Base-by-base conservation (phyloP, 176 grass and related monocot species). In the Metroxylon sagu region DNA sequence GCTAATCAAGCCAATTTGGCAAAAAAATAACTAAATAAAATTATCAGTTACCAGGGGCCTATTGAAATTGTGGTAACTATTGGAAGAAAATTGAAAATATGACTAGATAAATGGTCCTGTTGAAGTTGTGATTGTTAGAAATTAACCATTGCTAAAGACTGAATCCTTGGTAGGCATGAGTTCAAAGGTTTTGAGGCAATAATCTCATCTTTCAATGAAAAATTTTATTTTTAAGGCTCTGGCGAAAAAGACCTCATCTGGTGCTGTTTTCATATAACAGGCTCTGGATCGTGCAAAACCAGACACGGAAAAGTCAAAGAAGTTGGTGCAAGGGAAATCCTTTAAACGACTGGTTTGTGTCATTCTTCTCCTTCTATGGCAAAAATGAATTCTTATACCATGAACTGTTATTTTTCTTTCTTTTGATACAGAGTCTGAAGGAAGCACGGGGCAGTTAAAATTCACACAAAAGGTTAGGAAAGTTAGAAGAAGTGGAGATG, bases 211-310 rank as follows among this genome's bases (percentile, higher is more conserved):
- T 72, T 48, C 12, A 58, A 58, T 63, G 17, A 60, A 64, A 63
- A 28, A 52, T 25, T 56, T 15, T 56, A 18, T 16, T 56, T 17
- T 5, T 43, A 39, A 48, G 17, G 48, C 31, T 31, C 29, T 25
- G 50, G 14, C 16, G 6, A 12, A 10, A 12, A 4, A 26, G 17
- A 0, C 1, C 15, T 62, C 26, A 69, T 57, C 16, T 48, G 57
- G n/a, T 61, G 31, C 5, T 30, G 52, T 28, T 57, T 31, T 66
- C 19, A 14, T 59, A 4, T 18, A 43, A 26, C 69, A 98, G 94
- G 76, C 94, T 57, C 65, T 98, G 76, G 88, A 89, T 74, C 78
- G 94, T 59, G 88, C 94, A 30, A 98, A 98, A 81, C 79, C 94
- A 3, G 94, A 98, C 60, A 85, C 73, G 18, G 88, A 98, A 59